Percentiles rank a stretch among this genome's conserved stretches.
Evolutionary conservation across 345 rosid species (phyloP).

Genomic region (Atalantia buxifolia): DNA sequence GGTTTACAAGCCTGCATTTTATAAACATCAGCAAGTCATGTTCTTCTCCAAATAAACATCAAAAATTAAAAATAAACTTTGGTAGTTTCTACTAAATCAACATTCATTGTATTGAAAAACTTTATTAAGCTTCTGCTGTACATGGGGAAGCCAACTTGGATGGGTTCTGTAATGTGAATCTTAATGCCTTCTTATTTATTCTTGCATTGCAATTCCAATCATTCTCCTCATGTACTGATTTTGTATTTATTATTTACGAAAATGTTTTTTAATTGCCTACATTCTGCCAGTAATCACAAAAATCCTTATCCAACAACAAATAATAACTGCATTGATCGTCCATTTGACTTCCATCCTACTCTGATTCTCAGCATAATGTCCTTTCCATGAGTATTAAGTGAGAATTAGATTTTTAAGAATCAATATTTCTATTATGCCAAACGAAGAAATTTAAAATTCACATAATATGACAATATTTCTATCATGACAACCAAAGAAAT

Average conservation of each 20-base stretch:
- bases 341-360: neutral
- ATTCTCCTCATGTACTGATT: neutral
- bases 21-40: neutral
- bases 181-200: neutral
- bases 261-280: neutral
- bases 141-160: neutral
- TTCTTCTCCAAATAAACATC: neutral
- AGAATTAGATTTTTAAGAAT: neutral
- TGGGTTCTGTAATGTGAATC: neutral
- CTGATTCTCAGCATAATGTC: neutral
- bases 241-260: neutral
- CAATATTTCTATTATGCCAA: neutral
- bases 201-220: neutral
- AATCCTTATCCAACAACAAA: no score
- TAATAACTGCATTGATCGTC: neutral
- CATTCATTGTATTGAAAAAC: neutral
- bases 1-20: neutral
- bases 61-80: neutral
- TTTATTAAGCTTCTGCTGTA: neutral
- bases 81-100: neutral
- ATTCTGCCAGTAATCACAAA: neutral
- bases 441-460: neutral
- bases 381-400: neutral
- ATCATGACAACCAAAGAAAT: neutral
- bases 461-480: neutral